Base-by-base conservation (phyloP, 1,139 yeast genomes). In the Kodamaea ohmeri region DNA sequence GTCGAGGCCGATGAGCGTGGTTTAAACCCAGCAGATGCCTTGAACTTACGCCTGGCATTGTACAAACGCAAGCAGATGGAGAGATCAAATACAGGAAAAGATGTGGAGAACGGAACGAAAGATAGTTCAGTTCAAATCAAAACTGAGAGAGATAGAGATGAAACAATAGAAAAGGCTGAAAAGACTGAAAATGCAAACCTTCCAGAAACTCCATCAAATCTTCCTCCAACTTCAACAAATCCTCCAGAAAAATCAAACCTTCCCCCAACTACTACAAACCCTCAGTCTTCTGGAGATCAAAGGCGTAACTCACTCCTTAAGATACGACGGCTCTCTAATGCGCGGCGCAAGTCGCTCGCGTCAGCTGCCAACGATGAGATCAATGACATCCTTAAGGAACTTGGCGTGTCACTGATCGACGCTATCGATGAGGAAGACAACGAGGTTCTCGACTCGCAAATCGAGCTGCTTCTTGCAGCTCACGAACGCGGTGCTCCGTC, bases 11-110 rank as follows among this genome's bases (percentile, higher is more conserved):
- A 60, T 17, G 57, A 52, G 28, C 64, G 67, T 42, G 73, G 67
- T 32, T 65, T 75, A 49, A 73, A 74, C 47, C 80, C 81, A 4
- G 59, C 69, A 20, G 80, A 76, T 52, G 81, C 79, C 12, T 67
- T 75, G 35, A 73, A 73, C 47, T 60, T 76, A 50, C 63, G 78
- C 43, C 61, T 77, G 2, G 70, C 69, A 34, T 57, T 75, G 19
- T 71, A 71, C 42, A 57, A 53, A 41, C 24, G 18, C n/a, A 27
- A 7, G 40, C 18, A 9, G 7, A 16, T 12, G 35, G 37, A 26
- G 32, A 25, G 33, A 30, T 28, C 36, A 36, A 24, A 34, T 28
- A 42, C 29, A 34, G 26, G 26, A 44, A 32, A 33, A 40, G 24
- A 43, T 44, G 18, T 43, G 45, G 24, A 34, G 51, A 2, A 34